phyloP scores from a whole-genome alignment of 176 grass and related monocot genomes.

The Canna indica region DNA sequence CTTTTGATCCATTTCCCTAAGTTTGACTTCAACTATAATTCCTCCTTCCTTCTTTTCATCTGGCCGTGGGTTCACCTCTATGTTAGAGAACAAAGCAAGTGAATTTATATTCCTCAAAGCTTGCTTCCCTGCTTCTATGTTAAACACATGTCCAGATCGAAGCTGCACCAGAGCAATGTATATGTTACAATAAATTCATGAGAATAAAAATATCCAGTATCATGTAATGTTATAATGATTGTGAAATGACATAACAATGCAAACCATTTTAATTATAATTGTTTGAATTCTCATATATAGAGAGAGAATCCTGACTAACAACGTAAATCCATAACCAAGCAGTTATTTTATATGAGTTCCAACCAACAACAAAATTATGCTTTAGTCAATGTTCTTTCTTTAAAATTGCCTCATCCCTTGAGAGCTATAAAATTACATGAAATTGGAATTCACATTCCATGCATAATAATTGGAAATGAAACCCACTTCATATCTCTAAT shows the following conservation, averaged over 20 bases:
- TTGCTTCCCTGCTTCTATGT: conserved; percentile 96
- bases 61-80: conserved; percentile 90
- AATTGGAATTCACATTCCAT: too few relatives aligned
- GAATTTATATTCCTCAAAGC: conserved; percentile 98
- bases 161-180: conserved; percentile 45
- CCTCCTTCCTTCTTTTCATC: conserved; percentile 97
- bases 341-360: too few relatives aligned
- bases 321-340: too few relatives aligned
- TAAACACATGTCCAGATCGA: conserved; percentile 87
- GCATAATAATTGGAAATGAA: too few relatives aligned
- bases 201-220: neutral
- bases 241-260: neutral
- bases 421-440: too few relatives aligned
- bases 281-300: too few relatives aligned
- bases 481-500: too few relatives aligned
- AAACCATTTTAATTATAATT: too few relatives aligned
- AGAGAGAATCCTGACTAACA: too few relatives aligned
- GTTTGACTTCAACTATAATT: conserved; percentile 96
- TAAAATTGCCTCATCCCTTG: too few relatives aligned
- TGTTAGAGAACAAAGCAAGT: conserved; percentile 89
- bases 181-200: neutral
- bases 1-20: conserved; percentile 89
- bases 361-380: too few relatives aligned
- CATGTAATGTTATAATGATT: neutral
- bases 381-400: too few relatives aligned